Conservation (phyloP, 805 yeast genomes). For the Yarrowia hollandica region DNA sequence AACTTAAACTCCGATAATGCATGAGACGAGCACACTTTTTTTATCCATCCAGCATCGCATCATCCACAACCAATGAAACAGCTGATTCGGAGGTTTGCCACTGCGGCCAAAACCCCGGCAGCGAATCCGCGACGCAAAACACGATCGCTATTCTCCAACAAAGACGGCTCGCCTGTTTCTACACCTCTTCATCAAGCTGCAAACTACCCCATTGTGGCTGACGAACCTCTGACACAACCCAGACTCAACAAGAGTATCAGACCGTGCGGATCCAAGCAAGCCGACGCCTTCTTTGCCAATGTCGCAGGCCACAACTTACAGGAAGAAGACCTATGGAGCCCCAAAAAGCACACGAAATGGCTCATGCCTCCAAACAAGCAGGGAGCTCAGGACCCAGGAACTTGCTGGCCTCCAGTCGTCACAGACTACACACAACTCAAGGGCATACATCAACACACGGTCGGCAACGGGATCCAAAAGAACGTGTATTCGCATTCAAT, state of each 20-base stretch:
- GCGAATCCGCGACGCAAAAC: background rate
- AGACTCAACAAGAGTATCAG: background rate
- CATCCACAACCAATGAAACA: background rate
- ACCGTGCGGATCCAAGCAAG: background rate
- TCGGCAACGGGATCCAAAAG: background rate
- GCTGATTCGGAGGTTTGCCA: constrained; percentile 3
- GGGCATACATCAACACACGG: background rate
- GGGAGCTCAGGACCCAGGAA: constrained; percentile 4
- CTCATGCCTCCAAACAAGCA: background rate
- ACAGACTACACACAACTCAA: background rate
- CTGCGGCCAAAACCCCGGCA: background rate
- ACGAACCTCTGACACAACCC: background rate
- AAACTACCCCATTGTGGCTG: too few species aligned
- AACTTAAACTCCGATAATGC: background rate
- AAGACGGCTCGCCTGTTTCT: too few species aligned
- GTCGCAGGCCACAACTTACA: background rate
- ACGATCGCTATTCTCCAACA: background rate
- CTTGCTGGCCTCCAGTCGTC: background rate
- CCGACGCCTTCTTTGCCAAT: background rate
- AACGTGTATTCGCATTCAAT: background rate
- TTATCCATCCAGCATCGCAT: too few species aligned
- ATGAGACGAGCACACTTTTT: background rate
- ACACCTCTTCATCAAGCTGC: too few species aligned
- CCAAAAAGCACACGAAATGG: background rate
- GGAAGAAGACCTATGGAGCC: background rate